Base-by-base conservation (phyloP, 345 rosid genomes). In the Ceriops decandra region DNA sequence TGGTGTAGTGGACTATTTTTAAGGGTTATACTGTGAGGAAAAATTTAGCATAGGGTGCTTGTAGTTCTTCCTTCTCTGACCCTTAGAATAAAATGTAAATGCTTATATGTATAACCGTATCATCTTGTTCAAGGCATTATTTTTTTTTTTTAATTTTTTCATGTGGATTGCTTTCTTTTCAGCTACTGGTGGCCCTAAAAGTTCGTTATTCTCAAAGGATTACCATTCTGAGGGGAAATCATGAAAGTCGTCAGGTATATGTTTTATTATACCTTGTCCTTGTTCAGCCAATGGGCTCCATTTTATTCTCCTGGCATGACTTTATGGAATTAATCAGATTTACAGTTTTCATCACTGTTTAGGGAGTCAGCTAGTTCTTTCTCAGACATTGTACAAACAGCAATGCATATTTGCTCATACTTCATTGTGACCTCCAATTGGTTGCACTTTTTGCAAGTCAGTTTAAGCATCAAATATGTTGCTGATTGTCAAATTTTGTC, bases 171-270 rank as follows among this genome's bases (percentile, higher is more conserved):
- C 4, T n/a, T 52, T 66, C 52, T 64, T 57, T 19, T 46, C 88
- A 91, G 97, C 88, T 93, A 57, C 71, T 93, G 76, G 96, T 93
- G 54, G 90, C 96, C 57, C 76, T 93, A 59, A 91, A 93, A 85
- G 95, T 91, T 68, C 90, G 93, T 61, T 87, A 88, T 80, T 82
- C 88, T 69, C 95, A 88, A 60, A 82, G 99, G 75, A 85, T 93
- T 72, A 93, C 99, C n/a, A 89, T 91, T 81, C 88, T 93, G 24
- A 83, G 98, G 79, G 98, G 98, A 73, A 93, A 93, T 71, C 98
- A 93, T 67, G 98, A 93, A 83, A 91, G 97, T 71, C 97, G 98
- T 51, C 98, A 93, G 95, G 99, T 93, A 82, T 30, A 72, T 46
- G 47, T 54, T 33, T n/a, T 47, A 1, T 62, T 28, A 8, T 47